Conservation (phyloP, 2,329 filamentous ascomycete genomes). For the Epichloe bromicola region DNA sequence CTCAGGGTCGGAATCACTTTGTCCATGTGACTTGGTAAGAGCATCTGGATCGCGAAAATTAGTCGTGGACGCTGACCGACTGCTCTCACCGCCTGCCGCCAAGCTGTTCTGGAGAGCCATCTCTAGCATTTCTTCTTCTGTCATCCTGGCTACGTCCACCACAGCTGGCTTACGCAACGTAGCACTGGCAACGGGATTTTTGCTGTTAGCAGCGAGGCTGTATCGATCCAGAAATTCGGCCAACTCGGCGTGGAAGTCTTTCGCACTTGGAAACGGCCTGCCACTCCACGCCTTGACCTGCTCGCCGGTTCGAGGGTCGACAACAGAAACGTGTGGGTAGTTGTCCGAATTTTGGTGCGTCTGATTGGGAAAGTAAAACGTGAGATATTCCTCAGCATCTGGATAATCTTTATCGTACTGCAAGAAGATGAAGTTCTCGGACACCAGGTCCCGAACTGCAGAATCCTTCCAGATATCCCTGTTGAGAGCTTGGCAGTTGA, state of each 20-base stretch:
- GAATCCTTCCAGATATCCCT: slow-evolving; percentile 91
- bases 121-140: slow-evolving; percentile 93
- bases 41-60: slow-evolving; percentile 74
- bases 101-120: slow-evolving; percentile 86
- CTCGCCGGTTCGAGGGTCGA: slow-evolving; percentile 91
- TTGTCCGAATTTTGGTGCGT: slow-evolving; percentile 70
- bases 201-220: slow-evolving; percentile 73
- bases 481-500: slow-evolving; percentile 89
- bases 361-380: slow-evolving; percentile 70
- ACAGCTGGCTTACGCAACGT: slow-evolving; percentile 50
- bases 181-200: slow-evolving; percentile 74
- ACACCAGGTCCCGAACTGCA: slow-evolving; percentile 63
- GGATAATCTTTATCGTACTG: slow-evolving; percentile 84
- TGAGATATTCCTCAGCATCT: slow-evolving; percentile 66
- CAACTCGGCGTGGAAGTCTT: slow-evolving; percentile 81
- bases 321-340: slow-evolving; percentile 90
- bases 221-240: slow-evolving; percentile 97
- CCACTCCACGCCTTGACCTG: slow-evolving; percentile 96
- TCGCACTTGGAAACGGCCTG: slow-evolving; percentile 57
- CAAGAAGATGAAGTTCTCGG: slow-evolving; percentile 89
- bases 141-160: slow-evolving; percentile 75
- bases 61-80: slow-evolving; percentile 25
- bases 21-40: slow-evolving; percentile 54
- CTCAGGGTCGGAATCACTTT: not conserved
- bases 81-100: slow-evolving; percentile 30